phyloP scores from a whole-genome alignment of 495 filamentous ascomycete species.

The Polyplosphaeria fusca region DNA sequence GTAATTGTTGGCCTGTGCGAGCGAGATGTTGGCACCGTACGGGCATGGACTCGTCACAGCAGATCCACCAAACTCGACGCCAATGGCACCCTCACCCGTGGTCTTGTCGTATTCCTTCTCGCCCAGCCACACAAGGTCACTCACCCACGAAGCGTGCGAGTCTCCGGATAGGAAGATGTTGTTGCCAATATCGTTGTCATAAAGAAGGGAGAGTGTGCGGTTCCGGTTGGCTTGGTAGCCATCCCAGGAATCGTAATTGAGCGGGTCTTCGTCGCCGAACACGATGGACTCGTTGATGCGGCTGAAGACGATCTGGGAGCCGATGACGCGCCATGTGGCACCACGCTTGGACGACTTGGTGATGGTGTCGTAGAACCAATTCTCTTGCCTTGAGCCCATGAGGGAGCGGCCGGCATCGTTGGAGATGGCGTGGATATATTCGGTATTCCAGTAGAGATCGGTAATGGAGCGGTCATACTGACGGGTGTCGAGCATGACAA shows the following conservation, averaged over 20 bases:
- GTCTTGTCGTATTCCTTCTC: constrained; percentile 53
- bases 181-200: constrained; percentile 61
- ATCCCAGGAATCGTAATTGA: constrained; percentile 62
- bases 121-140: constrained; percentile 62
- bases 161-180: constrained; percentile 67
- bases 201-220: constrained; percentile 57
- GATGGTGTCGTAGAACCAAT: constrained; percentile 64
- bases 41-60: constrained; percentile 56
- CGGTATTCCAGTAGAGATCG: constrained; percentile 47
- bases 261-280: constrained; percentile 48
- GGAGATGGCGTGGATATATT: constrained; percentile 3
- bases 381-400: constrained; percentile 64
- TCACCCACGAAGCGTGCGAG: constrained; percentile 62
- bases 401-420: constrained; percentile 54
- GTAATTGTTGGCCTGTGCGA: constrained; percentile 44
- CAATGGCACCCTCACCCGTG: constrained; percentile 58
- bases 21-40: constrained; percentile 49
- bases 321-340: constrained; percentile 63
- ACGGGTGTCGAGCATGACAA: constrained; percentile 68
- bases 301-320: constrained; percentile 64
- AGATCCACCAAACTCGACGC: constrained; percentile 65
- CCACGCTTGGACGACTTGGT: constrained; percentile 51
- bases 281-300: constrained; percentile 50
- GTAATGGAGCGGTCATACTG: constrained; percentile 60
- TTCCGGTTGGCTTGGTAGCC: constrained; percentile 64